phyloP scores from a whole-genome alignment of 192 early-diverging fungal genomes.

The Entomortierella parvispora region DNA sequence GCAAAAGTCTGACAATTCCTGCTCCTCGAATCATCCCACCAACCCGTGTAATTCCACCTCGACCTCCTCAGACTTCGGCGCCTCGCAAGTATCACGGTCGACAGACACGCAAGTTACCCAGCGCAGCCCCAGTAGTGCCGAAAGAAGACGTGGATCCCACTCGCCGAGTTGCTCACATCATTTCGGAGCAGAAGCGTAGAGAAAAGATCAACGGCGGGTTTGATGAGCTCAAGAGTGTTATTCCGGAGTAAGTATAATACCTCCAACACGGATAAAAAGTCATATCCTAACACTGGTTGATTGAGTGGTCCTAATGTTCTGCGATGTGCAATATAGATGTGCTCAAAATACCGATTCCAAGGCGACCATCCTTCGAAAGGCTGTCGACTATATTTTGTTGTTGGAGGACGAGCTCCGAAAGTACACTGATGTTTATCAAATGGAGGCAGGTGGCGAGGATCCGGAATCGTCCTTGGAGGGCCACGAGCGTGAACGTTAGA shows the following conservation, averaged over 20 bases:
- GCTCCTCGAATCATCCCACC: conserved; percentile 42
- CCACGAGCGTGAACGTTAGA: conserved; percentile 38
- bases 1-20: conserved; percentile 48
- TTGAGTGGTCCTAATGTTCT: neutral
- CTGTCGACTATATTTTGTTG: conserved; percentile 35
- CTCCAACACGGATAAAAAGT: neutral
- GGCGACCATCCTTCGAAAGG: conserved; percentile 45
- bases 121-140: neutral
- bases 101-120: conserved; percentile 41
- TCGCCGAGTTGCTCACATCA: conserved; percentile 55
- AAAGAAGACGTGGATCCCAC: conserved; percentile 42
- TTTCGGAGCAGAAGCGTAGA: conserved; percentile 56
- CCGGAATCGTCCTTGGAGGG: conserved; percentile 41
- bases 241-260: conserved; percentile 39
- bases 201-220: conserved; percentile 59
- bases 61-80: conserved; percentile 35
- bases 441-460: conserved; percentile 18
- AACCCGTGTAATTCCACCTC: conserved; percentile 29
- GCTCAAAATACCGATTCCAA: conserved; percentile 44
- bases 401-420: conserved; percentile 42
- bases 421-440: conserved; percentile 35
- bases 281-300: no score
- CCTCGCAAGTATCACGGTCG: conserved; percentile 48
- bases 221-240: conserved; percentile 55
- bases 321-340: conserved; percentile 11